Evolutionary conservation across 257 asterid genomes (phyloP), one percentile per base, ranked within the genome.

Genomic region (Lavandula angustifolia): DNA sequence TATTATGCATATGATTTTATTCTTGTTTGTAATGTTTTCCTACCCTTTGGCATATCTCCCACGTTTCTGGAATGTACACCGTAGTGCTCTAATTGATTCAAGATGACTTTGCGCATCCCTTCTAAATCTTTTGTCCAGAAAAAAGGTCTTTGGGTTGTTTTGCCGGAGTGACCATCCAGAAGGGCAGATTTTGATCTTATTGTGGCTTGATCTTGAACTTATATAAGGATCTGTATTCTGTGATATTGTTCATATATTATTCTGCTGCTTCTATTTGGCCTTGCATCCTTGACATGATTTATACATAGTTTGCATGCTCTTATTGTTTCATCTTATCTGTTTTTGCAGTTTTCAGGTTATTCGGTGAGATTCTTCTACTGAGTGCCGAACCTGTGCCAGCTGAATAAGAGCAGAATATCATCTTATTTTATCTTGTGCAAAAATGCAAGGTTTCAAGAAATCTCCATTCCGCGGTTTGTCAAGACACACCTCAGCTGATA

Each of bases 381-480:
- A 8, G 56, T 29, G 49, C 49, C 56, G 46, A 62, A 58, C 68
- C 29, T 61, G n/a, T 58, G n/a, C 17, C 29, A n/a, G 46, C 50
- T 47, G 17, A 27, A 31, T 7, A 8, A 3, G 40, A 47, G 75
- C 77, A 56, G 61, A 11, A 27, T n/a, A 64, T 61, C 41, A 38
- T 66, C 66, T 43, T 50, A 46, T 50, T 22, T 12, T 46, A 35
- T 17, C 67, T 37, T 31, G 29, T 62, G 67, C 78, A 78, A 75
- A 22, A 69, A 90, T 90, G 96, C 78, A 74, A 64, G 84, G 87
- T 75, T 79, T 64, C 38, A 90, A 72, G 80, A 94, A 80, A 70
- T 84, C 86, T 71, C 88, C 94, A n/a, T 35, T 82, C 49, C 77
- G 70, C 42, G 66, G 73, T 78, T 68, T 76, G 41, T 66, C 87